Evolutionary conservation across 2,329 filamentous ascomycete species (phyloP).

Genomic region (Fusarium sp.): DNA sequence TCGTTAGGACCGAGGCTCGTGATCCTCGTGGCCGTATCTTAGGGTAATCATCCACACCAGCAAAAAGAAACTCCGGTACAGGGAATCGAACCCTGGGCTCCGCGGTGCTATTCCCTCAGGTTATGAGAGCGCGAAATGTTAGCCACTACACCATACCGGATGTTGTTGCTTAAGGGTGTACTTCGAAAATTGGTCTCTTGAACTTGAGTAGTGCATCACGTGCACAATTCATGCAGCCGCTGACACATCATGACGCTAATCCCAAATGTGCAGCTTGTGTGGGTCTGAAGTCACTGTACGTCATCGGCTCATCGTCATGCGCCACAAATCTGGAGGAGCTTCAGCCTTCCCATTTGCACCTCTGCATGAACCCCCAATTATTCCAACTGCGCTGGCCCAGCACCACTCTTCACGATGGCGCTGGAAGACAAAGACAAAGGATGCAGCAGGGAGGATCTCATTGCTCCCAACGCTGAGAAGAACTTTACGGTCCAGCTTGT

Average conservation of each 20-base stretch:
- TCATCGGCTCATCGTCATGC: conserved; percentile 33
- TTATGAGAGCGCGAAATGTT: conserved; percentile 51
- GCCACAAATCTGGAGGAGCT: conserved; percentile 18
- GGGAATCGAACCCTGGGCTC: conserved; percentile 1
- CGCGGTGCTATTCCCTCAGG: background rate
- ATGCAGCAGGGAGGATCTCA: conserved; percentile 20
- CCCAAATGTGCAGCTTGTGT: conserved; percentile 9
- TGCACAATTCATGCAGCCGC: background rate
- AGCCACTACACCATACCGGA: conserved; percentile 52
- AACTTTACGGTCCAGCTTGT: conserved; percentile 74
- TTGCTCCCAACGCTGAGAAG: conserved; percentile 50
- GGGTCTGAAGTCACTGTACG: conserved; percentile 30
- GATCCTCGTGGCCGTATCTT: background rate
- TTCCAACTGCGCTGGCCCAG: conserved; percentile 10
- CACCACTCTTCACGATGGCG: conserved; percentile 15
- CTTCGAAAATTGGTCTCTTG: accelerated
- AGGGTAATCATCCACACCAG: background rate
- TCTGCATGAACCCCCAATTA: conserved; percentile 20
- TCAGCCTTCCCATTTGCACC: conserved; percentile 35
- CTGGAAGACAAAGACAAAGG: background rate
- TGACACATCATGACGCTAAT: conserved; percentile 8
- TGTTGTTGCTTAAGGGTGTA: accelerated
- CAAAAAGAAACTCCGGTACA: background rate
- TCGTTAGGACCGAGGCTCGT: too few relatives aligned
- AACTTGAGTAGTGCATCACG: background rate